Evolutionary conservation across 352 stramenopile genomes (phyloP).

Genomic region (Phytophthora capsici): DNA sequence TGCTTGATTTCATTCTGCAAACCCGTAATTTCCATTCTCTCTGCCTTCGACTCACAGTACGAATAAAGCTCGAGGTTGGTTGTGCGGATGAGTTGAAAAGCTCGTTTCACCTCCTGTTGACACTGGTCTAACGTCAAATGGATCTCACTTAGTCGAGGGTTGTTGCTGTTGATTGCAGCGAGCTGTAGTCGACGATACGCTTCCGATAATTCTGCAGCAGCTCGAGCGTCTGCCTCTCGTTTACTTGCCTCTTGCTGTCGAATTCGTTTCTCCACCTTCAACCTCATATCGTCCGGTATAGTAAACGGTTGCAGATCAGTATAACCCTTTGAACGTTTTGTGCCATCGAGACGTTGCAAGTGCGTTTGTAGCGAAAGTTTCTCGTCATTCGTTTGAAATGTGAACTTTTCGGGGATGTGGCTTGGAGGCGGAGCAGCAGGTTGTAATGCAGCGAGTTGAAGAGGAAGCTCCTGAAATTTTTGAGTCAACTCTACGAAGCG

Average conservation of each 20-base stretch:
- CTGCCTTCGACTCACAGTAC: slow-evolving; percentile 69
- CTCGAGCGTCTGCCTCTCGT: slow-evolving; percentile 48
- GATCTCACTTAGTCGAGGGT: slow-evolving; percentile 67
- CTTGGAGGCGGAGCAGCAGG: slow-evolving; percentile 18
- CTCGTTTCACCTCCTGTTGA: slow-evolving; percentile 68
- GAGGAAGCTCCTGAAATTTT: slow-evolving; percentile 68
- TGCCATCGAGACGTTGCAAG: slow-evolving; percentile 33
- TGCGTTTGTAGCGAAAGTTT: slow-evolving; percentile 69
- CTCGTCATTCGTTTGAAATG: slow-evolving; percentile 56
- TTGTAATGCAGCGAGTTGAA: slow-evolving; percentile 57
- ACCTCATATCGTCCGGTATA: slow-evolving; percentile 82
- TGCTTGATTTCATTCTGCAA: slow-evolving; percentile 63
- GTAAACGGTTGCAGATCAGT: slow-evolving; percentile 78
- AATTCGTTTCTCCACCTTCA: slow-evolving; percentile 76
- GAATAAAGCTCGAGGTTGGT: slow-evolving; percentile 74
- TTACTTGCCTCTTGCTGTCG: slow-evolving; percentile 62
- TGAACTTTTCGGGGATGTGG: slow-evolving; percentile 40
- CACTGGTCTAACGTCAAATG: slow-evolving; percentile 68
- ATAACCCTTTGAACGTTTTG: slow-evolving; percentile 38
- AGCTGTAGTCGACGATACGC: slow-evolving; percentile 70
- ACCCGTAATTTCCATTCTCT: slow-evolving; percentile 50
- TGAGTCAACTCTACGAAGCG: slow-evolving; percentile 66
- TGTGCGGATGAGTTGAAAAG: slow-evolving; percentile 68
- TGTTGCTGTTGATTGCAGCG: slow-evolving; percentile 41
- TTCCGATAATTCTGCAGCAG: slow-evolving; percentile 56